These are phyloP conservation scores for Paramecium biaurelia DNA, from an alignment of 73 alveolate species.

Conservation along the genomic window DNA sequence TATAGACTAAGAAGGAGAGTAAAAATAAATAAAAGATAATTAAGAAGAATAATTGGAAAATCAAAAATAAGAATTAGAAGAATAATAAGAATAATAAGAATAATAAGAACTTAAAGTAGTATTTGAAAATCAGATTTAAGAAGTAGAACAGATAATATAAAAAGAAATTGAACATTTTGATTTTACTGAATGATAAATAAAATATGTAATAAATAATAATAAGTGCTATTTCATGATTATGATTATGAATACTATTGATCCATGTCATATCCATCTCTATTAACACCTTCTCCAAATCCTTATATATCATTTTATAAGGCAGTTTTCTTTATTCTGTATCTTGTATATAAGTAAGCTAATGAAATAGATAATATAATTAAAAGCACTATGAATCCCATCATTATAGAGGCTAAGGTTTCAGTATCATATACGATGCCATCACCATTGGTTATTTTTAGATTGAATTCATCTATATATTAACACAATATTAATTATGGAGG, in stretches of 20 bases:
- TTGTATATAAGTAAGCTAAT: neutral
- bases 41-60: neutral
- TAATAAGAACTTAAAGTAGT: neutral
- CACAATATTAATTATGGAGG: neutral
- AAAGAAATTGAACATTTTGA: neutral
- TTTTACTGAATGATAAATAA: neutral
- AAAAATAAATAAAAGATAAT: neutral
- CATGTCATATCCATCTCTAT: neutral
- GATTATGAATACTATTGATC: neutral
- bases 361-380: neutral
- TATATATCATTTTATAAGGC: neutral
- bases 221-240: neutral
- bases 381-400: neutral
- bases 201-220: neutral
- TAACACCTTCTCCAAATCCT: neutral
- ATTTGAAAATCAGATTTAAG: neutral
- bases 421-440: slow-evolving; percentile 21
- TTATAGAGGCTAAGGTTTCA: neutral
- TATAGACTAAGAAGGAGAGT: neutral
- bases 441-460: neutral
- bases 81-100: neutral
- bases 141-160: neutral
- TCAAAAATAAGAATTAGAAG: neutral
- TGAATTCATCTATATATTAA: neutral
- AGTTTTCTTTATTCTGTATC: neutral